These are phyloP conservation scores for Hypoxylon trugodes DNA, from an alignment of 495 filamentous ascomycete genomes.

Conservation along the genomic window DNA sequence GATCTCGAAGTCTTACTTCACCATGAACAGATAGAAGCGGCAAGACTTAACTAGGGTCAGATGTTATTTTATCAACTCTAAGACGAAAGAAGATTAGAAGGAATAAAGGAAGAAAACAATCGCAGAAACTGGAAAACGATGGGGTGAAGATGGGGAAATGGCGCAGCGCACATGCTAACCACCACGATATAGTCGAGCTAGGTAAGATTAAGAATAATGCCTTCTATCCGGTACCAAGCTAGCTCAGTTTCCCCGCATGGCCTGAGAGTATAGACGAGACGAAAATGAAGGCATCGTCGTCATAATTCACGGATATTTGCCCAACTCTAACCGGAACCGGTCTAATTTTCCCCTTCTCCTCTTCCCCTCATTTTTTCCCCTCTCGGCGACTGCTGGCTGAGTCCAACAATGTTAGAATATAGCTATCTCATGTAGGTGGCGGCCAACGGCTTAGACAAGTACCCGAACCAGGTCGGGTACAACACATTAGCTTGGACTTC, in stretches of 20 bases:
- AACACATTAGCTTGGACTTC: neutral
- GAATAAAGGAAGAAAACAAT: neutral
- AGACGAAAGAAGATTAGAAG: constrained; percentile 17
- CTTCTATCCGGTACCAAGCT: constrained; percentile 7
- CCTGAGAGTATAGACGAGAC: neutral
- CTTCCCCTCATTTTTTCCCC: constrained; percentile 6
- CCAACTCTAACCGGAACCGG: constrained; percentile 15
- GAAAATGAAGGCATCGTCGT: constrained; percentile 29
- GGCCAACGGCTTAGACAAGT: constrained; percentile 1
- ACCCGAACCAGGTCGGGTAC: neutral
- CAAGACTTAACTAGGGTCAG: constrained; percentile 1
- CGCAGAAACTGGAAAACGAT: constrained; percentile 9
- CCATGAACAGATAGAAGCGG: neutral
- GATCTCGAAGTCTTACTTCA: constrained; percentile 6
- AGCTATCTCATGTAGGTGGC: no score
- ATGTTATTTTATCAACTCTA: neutral
- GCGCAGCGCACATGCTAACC: neutral
- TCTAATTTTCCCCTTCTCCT: constrained; percentile 12
- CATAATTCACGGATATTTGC: constrained; percentile 5
- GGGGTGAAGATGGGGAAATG: constrained; percentile 26
- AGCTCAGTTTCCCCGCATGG: constrained; percentile 23
- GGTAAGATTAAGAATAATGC: constrained; percentile 22
- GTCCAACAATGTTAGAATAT: no score
- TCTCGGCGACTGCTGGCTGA: no score
- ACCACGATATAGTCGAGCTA: constrained; percentile 15